phyloP scores from a whole-genome alignment of 1,284 basidiomycete species.

The Malassezia obtusa region DNA sequence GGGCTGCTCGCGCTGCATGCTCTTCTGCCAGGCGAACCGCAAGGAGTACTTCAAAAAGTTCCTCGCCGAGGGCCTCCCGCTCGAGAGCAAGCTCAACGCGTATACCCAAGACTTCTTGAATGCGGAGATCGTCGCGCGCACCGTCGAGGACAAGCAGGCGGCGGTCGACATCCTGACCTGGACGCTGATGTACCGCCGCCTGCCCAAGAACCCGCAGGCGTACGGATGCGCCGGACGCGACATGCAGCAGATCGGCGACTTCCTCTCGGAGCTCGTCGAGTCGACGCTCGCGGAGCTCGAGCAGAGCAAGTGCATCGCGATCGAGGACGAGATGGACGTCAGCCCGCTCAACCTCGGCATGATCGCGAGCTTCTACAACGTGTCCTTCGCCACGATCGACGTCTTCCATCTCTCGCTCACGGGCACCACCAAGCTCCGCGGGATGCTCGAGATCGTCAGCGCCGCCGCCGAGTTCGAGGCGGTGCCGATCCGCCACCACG shows the following conservation, averaged over 20 bases:
- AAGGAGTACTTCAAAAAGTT: slow-evolving; percentile 98
- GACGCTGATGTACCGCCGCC: slow-evolving; percentile 90
- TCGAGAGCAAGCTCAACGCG: slow-evolving; percentile 61
- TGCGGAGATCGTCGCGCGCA: slow-evolving; percentile 94
- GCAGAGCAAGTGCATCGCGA: slow-evolving; percentile 84
- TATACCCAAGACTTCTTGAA: slow-evolving; percentile 89
- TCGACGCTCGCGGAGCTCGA: slow-evolving; percentile 81
- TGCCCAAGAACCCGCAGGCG: slow-evolving; percentile 68
- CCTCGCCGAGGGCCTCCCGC: slow-evolving; percentile 88
- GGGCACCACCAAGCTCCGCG: slow-evolving; percentile 93
- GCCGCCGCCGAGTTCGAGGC: slow-evolving; percentile 92
- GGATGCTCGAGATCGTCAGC: slow-evolving; percentile 86
- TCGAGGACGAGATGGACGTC: slow-evolving; percentile 58
- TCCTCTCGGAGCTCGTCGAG: slow-evolving; percentile 84
- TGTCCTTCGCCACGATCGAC: slow-evolving; percentile 81
- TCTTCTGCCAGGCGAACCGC: slow-evolving; percentile 92
- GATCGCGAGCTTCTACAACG: slow-evolving; percentile 56
- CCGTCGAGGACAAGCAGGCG: slow-evolving; percentile 61
- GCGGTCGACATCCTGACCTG: slow-evolving; percentile 71
- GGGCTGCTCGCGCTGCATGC: slow-evolving; percentile 69
- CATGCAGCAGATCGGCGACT: slow-evolving; percentile 43
- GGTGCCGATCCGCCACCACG: slow-evolving; percentile 74
- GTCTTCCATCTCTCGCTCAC: slow-evolving; percentile 92
- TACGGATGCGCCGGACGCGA: slow-evolving; percentile 43
- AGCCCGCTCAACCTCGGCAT: slow-evolving; percentile 47